phyloP scores from a whole-genome alignment of 1,139 yeast genomes.

The Ogataea hybrid region DNA sequence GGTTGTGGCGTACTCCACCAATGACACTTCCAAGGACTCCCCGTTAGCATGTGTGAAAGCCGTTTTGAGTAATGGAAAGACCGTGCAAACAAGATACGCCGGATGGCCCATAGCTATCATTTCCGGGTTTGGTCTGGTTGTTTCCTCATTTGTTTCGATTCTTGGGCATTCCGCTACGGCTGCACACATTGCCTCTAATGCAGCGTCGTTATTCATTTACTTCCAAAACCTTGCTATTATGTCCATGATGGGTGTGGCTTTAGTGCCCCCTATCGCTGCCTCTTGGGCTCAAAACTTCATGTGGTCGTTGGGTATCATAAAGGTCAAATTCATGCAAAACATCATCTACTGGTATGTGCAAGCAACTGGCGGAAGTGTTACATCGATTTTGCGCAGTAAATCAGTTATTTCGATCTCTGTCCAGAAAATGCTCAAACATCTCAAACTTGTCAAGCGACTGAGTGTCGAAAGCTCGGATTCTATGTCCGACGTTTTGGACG shows the following conservation, averaged over 20 bases:
- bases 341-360: conserved; percentile 94
- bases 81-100: conserved; percentile 93
- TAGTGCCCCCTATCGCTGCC: conserved; percentile 95
- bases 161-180: conserved; percentile 92
- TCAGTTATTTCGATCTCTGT: conserved; percentile 72
- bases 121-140: conserved; percentile 80
- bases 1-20: conserved; percentile 58
- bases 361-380: conserved; percentile 89
- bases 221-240: conserved; percentile 93
- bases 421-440: conserved; percentile 46
- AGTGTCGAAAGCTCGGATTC: conserved; percentile 35
- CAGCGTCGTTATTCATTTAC: conserved; percentile 87
- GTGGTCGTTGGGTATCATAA: conserved; percentile 94
- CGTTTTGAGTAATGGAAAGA: conserved; percentile 78
- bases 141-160: conserved; percentile 84
- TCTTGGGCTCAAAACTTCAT: conserved; percentile 98
- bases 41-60: conserved; percentile 94
- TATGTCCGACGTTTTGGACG: conserved; percentile 46
- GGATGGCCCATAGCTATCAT: conserved; percentile 97
- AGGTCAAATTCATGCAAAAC: conserved; percentile 74
- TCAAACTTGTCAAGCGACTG: conserved; percentile 28
- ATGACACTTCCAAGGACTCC: conserved; percentile 35
- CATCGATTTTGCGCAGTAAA: conserved; percentile 63
- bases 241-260: conserved; percentile 93
- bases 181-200: conserved; percentile 94